phyloP scores from a whole-genome alignment of 2,329 filamentous ascomycete species.

The Madurella mycetomatis region DNA sequence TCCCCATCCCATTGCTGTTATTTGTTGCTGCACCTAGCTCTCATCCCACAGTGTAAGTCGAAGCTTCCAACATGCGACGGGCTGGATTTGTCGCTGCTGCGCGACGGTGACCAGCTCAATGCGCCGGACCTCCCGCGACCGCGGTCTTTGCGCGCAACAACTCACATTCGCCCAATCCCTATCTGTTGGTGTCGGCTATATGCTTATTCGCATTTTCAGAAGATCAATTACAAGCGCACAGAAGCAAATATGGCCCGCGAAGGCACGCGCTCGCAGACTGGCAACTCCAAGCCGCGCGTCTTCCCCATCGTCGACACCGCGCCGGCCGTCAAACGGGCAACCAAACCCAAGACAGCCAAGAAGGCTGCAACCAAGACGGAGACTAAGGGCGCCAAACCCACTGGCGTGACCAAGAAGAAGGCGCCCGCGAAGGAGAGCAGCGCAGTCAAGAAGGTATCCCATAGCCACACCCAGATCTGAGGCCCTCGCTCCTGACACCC shows the following conservation, averaged over 20 bases:
- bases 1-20: neutral
- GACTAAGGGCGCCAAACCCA: constrained; percentile 30
- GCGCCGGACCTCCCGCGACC: neutral
- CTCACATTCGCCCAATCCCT: neutral
- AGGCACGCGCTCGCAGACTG: constrained; percentile 49
- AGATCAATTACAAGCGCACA: neutral
- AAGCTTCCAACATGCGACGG: neutral
- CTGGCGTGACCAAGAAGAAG: constrained; percentile 37
- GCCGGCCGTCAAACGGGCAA: constrained; percentile 41
- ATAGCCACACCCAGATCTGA: neutral
- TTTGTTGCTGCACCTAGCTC: neutral
- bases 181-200: neutral
- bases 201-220: constrained; percentile 6
- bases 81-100: constrained; percentile 1
- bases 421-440: constrained; percentile 34
- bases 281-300: constrained; percentile 50
- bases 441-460: constrained; percentile 31
- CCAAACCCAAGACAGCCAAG: constrained; percentile 26
- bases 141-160: constrained; percentile 1
- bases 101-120: neutral
- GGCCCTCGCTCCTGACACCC: neutral
- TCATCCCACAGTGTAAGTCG: constrained; percentile 10
- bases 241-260: constrained; percentile 43
- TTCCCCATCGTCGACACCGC: constrained; percentile 46
- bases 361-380: constrained; percentile 25